Conservation (phyloP, 2,329 filamentous ascomycete genomes). For the Hymenoscyphus fructigenus region DNA sequence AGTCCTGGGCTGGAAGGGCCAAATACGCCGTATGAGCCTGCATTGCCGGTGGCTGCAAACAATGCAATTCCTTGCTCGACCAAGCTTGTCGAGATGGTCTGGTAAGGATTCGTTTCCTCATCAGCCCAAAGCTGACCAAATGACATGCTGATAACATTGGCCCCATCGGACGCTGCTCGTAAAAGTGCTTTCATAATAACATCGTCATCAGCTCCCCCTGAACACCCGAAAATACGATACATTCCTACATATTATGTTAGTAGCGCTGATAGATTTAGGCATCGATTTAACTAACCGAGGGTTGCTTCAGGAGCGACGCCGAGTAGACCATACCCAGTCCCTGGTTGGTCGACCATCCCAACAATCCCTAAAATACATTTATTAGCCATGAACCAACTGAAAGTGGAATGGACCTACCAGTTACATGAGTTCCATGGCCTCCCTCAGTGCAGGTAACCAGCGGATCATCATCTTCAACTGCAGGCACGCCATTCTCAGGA, state of each 20-base stretch:
- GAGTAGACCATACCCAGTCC: slow-evolving; percentile 19
- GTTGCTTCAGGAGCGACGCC: slow-evolving; percentile 29
- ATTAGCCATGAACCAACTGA: not conserved
- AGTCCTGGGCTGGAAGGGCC: slow-evolving; percentile 13
- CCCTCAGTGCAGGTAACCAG: slow-evolving; percentile 23
- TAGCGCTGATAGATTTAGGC: not conserved
- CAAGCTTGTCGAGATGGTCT: slow-evolving; percentile 11
- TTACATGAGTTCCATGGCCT: slow-evolving; percentile 29
- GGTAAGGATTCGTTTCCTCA: slow-evolving; percentile 16
- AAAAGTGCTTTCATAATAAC: slow-evolving; percentile 26
- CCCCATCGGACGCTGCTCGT: slow-evolving; percentile 25
- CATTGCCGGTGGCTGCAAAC: slow-evolving; percentile 22
- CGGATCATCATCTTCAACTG: slow-evolving; percentile 19
- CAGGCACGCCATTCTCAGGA: slow-evolving; percentile 1
- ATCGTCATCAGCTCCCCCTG: slow-evolving; percentile 19
- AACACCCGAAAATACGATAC: slow-evolving; percentile 29
- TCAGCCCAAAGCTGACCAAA: slow-evolving; percentile 14
- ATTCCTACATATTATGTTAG: slow-evolving; percentile 10
- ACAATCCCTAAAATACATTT: not conserved
- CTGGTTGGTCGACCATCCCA: not conserved
- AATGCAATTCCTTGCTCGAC: slow-evolving; percentile 14
- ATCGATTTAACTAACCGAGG: slow-evolving; percentile 10
- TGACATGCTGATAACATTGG: slow-evolving; percentile 31
- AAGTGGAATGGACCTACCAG: slow-evolving; percentile 15
- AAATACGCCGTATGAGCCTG: slow-evolving; percentile 12